Evolutionary conservation across 805 yeast species (phyloP).

Genomic region (Saccharomyces jurei): DNA sequence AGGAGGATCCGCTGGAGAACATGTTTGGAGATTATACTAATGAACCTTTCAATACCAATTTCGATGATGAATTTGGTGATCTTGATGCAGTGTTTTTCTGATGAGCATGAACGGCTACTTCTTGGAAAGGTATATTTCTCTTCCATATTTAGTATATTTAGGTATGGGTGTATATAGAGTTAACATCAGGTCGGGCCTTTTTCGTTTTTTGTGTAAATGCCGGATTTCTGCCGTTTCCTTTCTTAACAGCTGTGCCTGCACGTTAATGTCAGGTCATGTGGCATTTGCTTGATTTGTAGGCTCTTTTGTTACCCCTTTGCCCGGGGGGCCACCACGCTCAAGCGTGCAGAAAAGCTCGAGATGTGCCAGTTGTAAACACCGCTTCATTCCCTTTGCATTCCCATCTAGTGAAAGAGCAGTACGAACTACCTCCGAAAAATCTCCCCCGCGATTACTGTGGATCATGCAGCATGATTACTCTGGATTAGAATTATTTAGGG

Average conservation of each 20-base stretch:
- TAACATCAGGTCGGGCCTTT: neutral
- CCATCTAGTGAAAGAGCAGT: neutral
- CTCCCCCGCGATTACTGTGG: neutral
- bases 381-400: neutral
- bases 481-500: neutral
- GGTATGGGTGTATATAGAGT: neutral
- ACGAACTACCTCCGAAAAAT: neutral
- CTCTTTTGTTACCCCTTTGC: neutral
- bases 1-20: slow-evolving; percentile 12
- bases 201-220: neutral
- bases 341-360: neutral
- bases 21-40: slow-evolving; percentile 23
- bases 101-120: neutral
- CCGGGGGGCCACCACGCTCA: neutral
- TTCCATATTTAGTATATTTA: neutral
- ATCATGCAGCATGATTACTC: neutral
- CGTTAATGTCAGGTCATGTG: neutral
- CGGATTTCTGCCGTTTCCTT: neutral
- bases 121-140: neutral
- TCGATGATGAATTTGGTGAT: slow-evolving; percentile 31
- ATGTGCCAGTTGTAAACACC: neutral
- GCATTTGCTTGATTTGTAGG: neutral
- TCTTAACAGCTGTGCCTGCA: neutral
- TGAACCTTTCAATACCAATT: slow-evolving; percentile 26
- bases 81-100: slow-evolving; percentile 31